Conservation (phyloP, 2,329 filamentous ascomycete species). For the Dothistroma pini region DNA sequence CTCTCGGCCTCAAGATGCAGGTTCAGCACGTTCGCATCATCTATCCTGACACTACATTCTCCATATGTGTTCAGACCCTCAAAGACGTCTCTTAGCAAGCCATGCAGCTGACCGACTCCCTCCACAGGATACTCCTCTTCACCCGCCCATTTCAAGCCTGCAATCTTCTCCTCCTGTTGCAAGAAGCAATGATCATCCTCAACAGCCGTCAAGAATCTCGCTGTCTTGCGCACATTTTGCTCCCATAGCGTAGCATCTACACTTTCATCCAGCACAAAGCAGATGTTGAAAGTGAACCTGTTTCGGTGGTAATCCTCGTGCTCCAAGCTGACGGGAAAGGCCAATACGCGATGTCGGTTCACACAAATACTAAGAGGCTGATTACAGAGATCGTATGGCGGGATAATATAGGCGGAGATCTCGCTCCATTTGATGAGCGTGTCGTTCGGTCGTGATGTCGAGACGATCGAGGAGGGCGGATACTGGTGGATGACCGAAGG, state of each 20-base stretch:
- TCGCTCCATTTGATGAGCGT: constrained; percentile 59
- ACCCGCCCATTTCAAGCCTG: constrained; percentile 27
- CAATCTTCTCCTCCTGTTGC: constrained; percentile 53
- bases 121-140: constrained; percentile 30
- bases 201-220: constrained; percentile 78
- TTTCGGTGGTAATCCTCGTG: constrained; percentile 72
- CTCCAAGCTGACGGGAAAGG: constrained; percentile 84
- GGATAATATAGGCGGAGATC: constrained; percentile 89
- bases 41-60: constrained; percentile 59
- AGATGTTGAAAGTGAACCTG: constrained; percentile 98
- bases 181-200: constrained; percentile 89
- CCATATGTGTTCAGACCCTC: constrained; percentile 96
- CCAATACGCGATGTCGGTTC: constrained; percentile 78
- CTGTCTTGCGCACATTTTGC: constrained; percentile 79
- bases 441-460: constrained; percentile 6
- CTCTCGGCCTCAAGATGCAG: constrained; percentile 56
- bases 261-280: constrained; percentile 69
- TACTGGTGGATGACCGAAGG: constrained; percentile 34
- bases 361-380: constrained; percentile 72
- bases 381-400: constrained; percentile 91
- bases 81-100: constrained; percentile 77
- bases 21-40: constrained; percentile 29
- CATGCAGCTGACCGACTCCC: constrained; percentile 51
- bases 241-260: constrained; percentile 67
- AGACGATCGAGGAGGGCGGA: constrained; percentile 25